Evolutionary conservation across 2,329 filamentous ascomycete species (phyloP), one percentile per base, ranked within the genome.

Genomic region (Hymenoscyphus albidus): DNA sequence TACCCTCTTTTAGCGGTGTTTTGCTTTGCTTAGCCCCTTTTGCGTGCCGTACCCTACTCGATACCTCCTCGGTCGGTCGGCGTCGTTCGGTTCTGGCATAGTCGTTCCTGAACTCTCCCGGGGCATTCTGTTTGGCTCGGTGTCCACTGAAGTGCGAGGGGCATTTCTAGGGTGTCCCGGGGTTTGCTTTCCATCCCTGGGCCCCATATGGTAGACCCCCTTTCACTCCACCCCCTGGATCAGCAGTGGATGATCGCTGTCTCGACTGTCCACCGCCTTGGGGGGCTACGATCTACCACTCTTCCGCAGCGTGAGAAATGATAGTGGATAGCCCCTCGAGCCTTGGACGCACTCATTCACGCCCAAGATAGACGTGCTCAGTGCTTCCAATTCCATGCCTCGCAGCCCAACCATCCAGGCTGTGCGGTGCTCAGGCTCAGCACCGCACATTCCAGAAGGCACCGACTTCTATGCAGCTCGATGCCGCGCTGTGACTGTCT

Each of bases 371-470:
- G 48, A 35, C 35, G 35, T 35, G 27, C 27, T 27, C 27, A 27
- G 27, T 27, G 27, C 27, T 27, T 27, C 27, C 27, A 27, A 27
- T 27, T 27, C 35, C 35, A 35, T 54, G 48, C 44, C 22, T 51
- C 18, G 44, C n/a, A 51, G 44, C 48, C 48, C 48, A 54, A 54
- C 48, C 35, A 7, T 10, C 9, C 35, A 55, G 48, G 2, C 48
- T 22, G 48, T 22, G 2, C 10, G 27, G 10, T 22, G 18, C 48
- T 16, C 48, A 18, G 59, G 59, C 35, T 27, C 27, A 27, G 27
- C 14, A 32, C 18, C 38, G 68, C 54, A 64, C 67, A 62, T 68
- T 67, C 69, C 65, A 70, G 65, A 67, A 68, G 18, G 51, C 64
- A 62, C 65, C 62, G 62, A 27, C 27, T 27, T 27, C 27, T 27